Evolutionary conservation across 169 alveolate species (phyloP).

Genomic region (Theileria annulata): DNA sequence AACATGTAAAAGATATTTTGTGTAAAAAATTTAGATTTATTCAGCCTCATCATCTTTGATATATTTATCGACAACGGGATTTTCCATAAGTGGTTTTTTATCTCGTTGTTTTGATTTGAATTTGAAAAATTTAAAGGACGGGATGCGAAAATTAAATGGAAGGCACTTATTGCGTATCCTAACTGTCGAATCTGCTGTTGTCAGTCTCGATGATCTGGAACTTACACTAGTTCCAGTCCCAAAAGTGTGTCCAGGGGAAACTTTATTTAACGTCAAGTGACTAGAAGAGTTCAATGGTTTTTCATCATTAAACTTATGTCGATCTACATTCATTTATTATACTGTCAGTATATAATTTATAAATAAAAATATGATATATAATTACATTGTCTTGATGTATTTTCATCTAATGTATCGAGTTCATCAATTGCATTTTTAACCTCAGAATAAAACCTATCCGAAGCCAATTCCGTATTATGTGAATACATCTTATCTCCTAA

Average conservation of each 20-base stretch:
- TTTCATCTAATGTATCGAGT: constrained; percentile 19
- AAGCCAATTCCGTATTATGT: constrained; percentile 3
- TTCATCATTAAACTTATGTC: constrained; percentile 10
- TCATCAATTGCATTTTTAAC: constrained; percentile 21
- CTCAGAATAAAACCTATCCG: constrained; percentile 7
- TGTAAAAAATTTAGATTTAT: not conserved
- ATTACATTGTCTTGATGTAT: constrained; percentile 23
- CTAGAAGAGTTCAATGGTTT: not conserved
- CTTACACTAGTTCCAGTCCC: not conserved
- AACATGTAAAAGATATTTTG: too few species aligned
- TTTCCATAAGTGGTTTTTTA: not conserved
- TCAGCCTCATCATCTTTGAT: not conserved
- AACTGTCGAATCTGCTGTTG: not conserved
- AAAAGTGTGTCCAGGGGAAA: too few species aligned
- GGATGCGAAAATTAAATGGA: not conserved
- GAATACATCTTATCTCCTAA: not conserved
- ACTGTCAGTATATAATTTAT: not conserved
- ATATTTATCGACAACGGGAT: not conserved
- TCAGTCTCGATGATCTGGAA: not conserved
- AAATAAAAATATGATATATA: not conserved
- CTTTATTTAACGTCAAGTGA: not conserved
- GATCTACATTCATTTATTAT: not conserved
- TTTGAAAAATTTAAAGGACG: not conserved
- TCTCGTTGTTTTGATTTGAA: not conserved
- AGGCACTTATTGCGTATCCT: not conserved